Conservation (phyloP, 2,329 filamentous ascomycete species). For the Blastomyces gilchristii region DNA sequence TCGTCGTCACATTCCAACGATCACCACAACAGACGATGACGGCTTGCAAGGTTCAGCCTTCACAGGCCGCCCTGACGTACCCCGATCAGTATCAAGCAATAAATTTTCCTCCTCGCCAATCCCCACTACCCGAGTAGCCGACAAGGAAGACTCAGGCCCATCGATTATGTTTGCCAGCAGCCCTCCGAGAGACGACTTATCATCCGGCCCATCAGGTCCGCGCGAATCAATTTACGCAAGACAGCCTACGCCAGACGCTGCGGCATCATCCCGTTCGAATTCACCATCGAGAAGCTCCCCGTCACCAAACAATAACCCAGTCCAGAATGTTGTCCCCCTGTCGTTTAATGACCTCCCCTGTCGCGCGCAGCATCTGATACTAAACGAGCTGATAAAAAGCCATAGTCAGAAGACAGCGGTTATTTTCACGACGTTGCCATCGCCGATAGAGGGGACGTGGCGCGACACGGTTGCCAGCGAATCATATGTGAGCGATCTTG, state of each 20-base stretch:
- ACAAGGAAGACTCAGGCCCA: slow-evolving; percentile 55
- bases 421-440: slow-evolving; percentile 72
- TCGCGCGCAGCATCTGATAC: slow-evolving; percentile 71
- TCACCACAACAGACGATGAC: slow-evolving; percentile 9
- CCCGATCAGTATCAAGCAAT: slow-evolving; percentile 27
- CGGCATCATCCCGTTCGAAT: background rate
- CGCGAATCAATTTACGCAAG: slow-evolving; percentile 32
- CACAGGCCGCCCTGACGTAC: slow-evolving; percentile 20
- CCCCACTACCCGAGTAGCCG: slow-evolving; percentile 57
- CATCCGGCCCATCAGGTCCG: slow-evolving; percentile 18
- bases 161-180: slow-evolving; percentile 64
- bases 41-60: slow-evolving; percentile 14
- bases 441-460: slow-evolving; percentile 66
- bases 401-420: slow-evolving; percentile 64
- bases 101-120: slow-evolving; percentile 62
- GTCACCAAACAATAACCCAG: slow-evolving; percentile 40
- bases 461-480: slow-evolving; percentile 59
- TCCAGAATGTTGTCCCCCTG: slow-evolving; percentile 55
- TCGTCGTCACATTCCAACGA: slow-evolving; percentile 5
- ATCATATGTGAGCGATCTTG: slow-evolving; percentile 65
- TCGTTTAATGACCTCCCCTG: slow-evolving; percentile 82
- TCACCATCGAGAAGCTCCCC: background rate
- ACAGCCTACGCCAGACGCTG: slow-evolving; percentile 17
- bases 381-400: slow-evolving; percentile 70
- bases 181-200: slow-evolving; percentile 20